Conservation (phyloP, 441 rosid species). For the Euphorbia schlechtendalii region DNA sequence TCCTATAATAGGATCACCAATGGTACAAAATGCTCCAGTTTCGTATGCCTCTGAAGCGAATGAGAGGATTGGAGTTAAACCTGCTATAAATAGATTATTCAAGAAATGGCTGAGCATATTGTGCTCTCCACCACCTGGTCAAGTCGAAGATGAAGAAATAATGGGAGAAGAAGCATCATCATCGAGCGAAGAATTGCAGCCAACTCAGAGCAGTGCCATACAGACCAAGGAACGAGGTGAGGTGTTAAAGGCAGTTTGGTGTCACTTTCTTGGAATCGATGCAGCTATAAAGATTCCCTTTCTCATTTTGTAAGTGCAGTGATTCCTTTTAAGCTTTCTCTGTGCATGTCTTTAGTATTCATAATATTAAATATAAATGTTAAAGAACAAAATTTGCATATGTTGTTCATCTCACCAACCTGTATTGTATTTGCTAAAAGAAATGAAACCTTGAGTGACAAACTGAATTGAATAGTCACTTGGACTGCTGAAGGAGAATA, state of each 20-base stretch:
- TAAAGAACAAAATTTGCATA: not conserved
- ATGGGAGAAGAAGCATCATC: constrained; percentile 40
- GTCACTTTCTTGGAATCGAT: constrained; percentile 58
- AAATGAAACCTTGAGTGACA: too few species aligned
- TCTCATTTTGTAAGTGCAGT: constrained; percentile 67
- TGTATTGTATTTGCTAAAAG: not conserved
- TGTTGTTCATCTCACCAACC: not conserved
- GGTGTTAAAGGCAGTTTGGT: constrained; percentile 38
- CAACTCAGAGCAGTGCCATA: constrained; percentile 26
- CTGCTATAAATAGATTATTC: constrained; percentile 70
- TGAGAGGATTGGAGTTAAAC: constrained; percentile 49
- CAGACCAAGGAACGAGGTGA: constrained; percentile 30
- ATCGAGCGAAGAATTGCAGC: constrained; percentile 30
- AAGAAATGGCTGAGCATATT: constrained; percentile 73
- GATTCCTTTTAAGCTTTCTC: not conserved
- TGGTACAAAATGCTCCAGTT: constrained; percentile 49
- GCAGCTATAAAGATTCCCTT: constrained; percentile 65
- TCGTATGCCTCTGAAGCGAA: constrained; percentile 57
- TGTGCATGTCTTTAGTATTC: constrained; percentile 1
- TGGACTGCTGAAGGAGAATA: not conserved
- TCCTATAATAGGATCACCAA: constrained; percentile 43
- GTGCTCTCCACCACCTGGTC: constrained; percentile 47
- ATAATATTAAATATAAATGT: not conserved
- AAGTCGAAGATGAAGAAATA: constrained; percentile 39
- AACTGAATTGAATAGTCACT: not conserved